Base-by-base conservation (phyloP, 345 rosid species). In the Eucalyptus polyanthemos region DNA sequence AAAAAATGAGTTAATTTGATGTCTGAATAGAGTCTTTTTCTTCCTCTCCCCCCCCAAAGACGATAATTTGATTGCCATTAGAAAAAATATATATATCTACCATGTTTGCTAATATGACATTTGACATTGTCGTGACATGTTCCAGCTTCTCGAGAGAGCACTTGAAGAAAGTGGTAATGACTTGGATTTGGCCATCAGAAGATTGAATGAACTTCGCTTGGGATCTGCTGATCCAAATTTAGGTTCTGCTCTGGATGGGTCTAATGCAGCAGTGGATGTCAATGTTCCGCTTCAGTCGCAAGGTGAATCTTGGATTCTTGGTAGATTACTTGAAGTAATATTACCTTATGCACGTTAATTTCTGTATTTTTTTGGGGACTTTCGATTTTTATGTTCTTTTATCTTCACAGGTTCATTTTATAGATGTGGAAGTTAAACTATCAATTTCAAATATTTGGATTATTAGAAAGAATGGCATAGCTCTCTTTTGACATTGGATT, bases 161-260 rank as follows among this genome's bases (percentile, higher is more conserved):
- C 95, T 97, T 90, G 95, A 93, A 90, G 98, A 94, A 94, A 96
- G 98, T 87, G 99, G 98, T 49, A 94, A 95, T 90, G 98, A 97
- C 93, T 86, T 97, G 91, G 97, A 97, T 95, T 95, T 94, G 24
- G 96, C 99, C 17, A 97, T 97, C 86, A 94, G 95, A 91, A 94
- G 97, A 91, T 94, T 97, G 93, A 93, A 93, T 86, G 96, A 96
- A 90, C 99, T 97, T 90, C 96, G 97, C 22, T 88, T 97, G 88
- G 99, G 95, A 90, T 96, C 96, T 89, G 91, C 93, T 40, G 93
- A 89, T 69, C 88, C 88, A 60, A 92, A 88, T 86, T 60, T 91
- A 40, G 92, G 80, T 14, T 67, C 91, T 69, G 89, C 88, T 86
- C 89, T 89, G 4, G 89, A 87, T 53, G 93, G 89, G 86, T 88